A percentile compares a stretch with the other conserved stretches of the same genome.
Evolutionary conservation across 2,329 filamentous ascomycete species (phyloP).

Genomic region (Cladosporium oxysporum): DNA sequence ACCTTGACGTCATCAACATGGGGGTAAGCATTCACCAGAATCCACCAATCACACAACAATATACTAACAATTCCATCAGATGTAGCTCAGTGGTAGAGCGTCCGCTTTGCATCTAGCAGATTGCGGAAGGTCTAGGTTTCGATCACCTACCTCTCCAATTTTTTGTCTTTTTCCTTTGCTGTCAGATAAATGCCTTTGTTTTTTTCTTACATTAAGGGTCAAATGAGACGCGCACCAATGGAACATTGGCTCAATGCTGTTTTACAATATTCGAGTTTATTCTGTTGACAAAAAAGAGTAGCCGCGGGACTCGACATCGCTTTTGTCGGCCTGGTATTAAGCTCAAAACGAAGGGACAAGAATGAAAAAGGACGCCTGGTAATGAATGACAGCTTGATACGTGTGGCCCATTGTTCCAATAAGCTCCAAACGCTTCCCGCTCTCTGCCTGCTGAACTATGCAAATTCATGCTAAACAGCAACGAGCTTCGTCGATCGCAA

Average conservation of each 20-base stretch:
- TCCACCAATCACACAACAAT: constrained; percentile 3
- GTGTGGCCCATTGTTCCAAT: background rate
- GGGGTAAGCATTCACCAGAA: constrained; percentile 9
- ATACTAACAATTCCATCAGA: background rate
- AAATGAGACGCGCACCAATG: background rate
- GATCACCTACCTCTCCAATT: constrained; percentile 15
- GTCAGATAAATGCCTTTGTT: background rate
- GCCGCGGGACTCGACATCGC: background rate
- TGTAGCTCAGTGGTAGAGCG: constrained; percentile 21
- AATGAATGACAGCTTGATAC: background rate
- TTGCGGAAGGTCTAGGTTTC: constrained; percentile 19
- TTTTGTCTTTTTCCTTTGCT: constrained; percentile 1
- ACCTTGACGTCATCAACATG: background rate
- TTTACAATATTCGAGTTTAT: background rate
- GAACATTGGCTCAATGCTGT: background rate
- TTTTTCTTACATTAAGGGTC: background rate
- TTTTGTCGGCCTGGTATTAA: background rate
- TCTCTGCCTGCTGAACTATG: background rate
- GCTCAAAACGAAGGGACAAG: background rate
- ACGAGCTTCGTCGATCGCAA: background rate
- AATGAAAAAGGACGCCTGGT: background rate
- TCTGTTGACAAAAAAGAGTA: background rate
- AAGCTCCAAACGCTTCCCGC: background rate
- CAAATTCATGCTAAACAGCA: background rate
- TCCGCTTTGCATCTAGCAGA: constrained; percentile 17